Conservation (phyloP, 2,329 filamentous ascomycete species). For the Aspergillus phoenicis region DNA sequence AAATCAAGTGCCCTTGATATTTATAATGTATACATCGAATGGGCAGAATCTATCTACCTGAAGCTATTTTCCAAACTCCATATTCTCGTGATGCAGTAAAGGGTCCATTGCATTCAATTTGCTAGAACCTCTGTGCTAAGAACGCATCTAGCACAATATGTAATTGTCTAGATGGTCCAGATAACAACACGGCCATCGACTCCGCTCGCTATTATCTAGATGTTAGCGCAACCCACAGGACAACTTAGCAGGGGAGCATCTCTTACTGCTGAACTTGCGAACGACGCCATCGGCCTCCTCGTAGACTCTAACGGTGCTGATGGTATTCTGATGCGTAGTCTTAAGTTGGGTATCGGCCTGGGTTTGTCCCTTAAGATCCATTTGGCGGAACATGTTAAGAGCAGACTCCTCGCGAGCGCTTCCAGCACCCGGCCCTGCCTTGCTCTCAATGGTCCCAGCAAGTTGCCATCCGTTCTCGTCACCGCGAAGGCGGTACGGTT, state of each 20-base stretch:
- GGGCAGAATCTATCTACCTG: background rate
- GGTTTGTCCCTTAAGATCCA: constrained; percentile 94
- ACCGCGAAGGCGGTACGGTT: constrained; percentile 87
- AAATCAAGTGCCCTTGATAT: background rate
- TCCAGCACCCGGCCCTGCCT: constrained; percentile 61
- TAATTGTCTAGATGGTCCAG: constrained; percentile 61
- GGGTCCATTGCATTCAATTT: background rate
- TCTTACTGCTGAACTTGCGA: constrained; percentile 82
- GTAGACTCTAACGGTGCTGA: constrained; percentile 79
- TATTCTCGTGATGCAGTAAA: background rate
- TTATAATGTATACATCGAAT: background rate
- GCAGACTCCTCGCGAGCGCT: constrained; percentile 82
- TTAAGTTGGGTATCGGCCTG: constrained; percentile 93
- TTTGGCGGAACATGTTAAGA: constrained; percentile 96
- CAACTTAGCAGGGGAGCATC: background rate
- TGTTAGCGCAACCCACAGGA: constrained; percentile 20
- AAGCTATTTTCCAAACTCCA: background rate
- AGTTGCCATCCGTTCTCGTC: constrained; percentile 80
- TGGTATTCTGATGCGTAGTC: constrained; percentile 95
- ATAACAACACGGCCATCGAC: constrained; percentile 82
- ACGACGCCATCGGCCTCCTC: constrained; percentile 67
- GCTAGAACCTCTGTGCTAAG: background rate
- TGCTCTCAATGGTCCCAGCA: constrained; percentile 76
- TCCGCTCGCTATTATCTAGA: constrained; percentile 64
- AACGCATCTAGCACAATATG: background rate